phyloP scores from a whole-genome alignment of 78 protist species.

The Dictyostelium capitatum region DNA sequence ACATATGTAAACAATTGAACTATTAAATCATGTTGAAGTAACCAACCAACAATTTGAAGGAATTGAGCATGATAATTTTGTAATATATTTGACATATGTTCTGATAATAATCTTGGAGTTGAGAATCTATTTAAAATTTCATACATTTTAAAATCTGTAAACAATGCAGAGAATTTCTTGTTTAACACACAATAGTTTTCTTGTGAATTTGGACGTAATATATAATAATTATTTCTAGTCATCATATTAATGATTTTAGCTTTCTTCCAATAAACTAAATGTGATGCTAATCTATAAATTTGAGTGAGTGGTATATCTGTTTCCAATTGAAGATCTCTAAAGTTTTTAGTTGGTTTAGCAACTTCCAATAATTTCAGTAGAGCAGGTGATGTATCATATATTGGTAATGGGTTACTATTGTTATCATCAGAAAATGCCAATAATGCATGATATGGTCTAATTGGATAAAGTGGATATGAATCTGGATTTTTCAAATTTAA shows the following conservation, averaged over 20 bases:
- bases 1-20: conserved; percentile 77
- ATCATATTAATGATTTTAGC: conserved; percentile 80
- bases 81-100: conserved; percentile 58
- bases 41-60: conserved; percentile 68
- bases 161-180: conserved; percentile 12
- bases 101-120: conserved; percentile 41
- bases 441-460: conserved; percentile 83
- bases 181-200: not conserved
- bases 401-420: conserved; percentile 25
- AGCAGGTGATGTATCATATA: conserved; percentile 55
- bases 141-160: conserved; percentile 47
- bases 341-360: conserved; percentile 75
- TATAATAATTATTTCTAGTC: conserved; percentile 74
- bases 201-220: conserved; percentile 22
- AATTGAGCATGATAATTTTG: conserved; percentile 40
- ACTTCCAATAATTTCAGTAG: conserved; percentile 57
- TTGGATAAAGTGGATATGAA: conserved; percentile 54
- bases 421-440: conserved; percentile 13
- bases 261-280: conserved; percentile 81
- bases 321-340: conserved; percentile 80
- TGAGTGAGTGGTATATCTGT: conserved; percentile 72
- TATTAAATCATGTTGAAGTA: conserved; percentile 72
- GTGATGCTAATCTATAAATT: conserved; percentile 79
- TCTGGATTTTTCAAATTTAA: conserved; percentile 49
- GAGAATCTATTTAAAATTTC: conserved; percentile 73